These are phyloP conservation scores for Exophiala oligosperma DNA, from an alignment of 2,329 filamentous ascomycete species.

Conservation along the genomic window DNA sequence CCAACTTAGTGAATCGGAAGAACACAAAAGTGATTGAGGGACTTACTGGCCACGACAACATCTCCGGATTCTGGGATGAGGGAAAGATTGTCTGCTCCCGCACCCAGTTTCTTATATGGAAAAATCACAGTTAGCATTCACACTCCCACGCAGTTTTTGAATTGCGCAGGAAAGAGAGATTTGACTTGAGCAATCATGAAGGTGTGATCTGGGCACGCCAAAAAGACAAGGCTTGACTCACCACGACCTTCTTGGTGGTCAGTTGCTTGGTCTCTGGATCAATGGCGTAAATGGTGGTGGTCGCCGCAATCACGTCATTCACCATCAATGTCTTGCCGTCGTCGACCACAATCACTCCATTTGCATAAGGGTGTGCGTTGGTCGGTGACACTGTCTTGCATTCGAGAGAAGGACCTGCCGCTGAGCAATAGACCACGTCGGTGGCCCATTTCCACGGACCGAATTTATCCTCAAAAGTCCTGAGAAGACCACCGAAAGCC, in stretches of 20 bases:
- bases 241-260: constrained; percentile 15
- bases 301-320: constrained; percentile 19
- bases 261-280: constrained; percentile 16
- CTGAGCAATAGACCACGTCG: constrained; percentile 17
- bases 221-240: not conserved
- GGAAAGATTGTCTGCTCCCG: constrained; percentile 21
- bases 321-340: constrained; percentile 18
- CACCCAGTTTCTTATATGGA: constrained; percentile 11
- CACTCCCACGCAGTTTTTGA: too few relatives aligned
- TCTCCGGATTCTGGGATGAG: constrained; percentile 19
- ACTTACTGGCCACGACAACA: constrained; percentile 19
- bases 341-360: constrained; percentile 20
- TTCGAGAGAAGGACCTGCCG: constrained; percentile 1
- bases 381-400: constrained; percentile 19
- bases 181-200: not conserved
- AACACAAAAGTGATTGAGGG: too few relatives aligned
- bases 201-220: not conserved
- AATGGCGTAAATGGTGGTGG: constrained; percentile 21
- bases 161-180: too few relatives aligned
- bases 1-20: not conserved
- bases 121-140: too few relatives aligned
- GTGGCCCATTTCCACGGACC: constrained; percentile 21
- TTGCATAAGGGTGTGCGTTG: constrained; percentile 17
- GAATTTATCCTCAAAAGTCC: constrained; percentile 15
- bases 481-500: constrained; percentile 9